These are phyloP conservation scores for Termitomyces sp. DNA, from an alignment of 768 basidiomycete species.

Conservation along the genomic window DNA sequence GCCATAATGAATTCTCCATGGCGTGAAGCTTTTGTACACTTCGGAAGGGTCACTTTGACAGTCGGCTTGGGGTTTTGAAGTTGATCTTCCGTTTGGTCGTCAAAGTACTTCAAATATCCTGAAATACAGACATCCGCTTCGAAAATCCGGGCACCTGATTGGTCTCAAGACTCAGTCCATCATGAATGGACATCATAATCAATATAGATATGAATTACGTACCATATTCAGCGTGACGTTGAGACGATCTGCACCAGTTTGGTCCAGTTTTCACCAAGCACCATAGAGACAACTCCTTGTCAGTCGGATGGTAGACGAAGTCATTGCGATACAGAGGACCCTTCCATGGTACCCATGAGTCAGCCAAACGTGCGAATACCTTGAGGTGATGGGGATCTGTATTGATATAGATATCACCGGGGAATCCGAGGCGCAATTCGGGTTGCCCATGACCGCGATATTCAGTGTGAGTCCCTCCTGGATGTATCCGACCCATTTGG, in stretches of 20 bases:
- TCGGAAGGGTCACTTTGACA: no score
- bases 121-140: neutral
- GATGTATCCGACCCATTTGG: neutral
- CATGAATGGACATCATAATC: neutral
- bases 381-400: neutral
- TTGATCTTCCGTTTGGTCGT: neutral
- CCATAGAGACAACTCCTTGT: neutral
- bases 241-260: neutral
- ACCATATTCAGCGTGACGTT: neutral
- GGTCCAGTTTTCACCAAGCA: neutral
- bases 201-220: neutral
- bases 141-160: neutral
- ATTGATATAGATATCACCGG: constrained; percentile 8
- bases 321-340: neutral
- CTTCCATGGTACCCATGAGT: neutral
- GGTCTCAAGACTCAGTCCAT: neutral
- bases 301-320: neutral
- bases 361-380: neutral
- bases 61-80: no score
- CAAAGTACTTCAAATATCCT: neutral
- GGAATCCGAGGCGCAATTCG: neutral
- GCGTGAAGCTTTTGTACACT: no score
- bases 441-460: constrained; percentile 2
- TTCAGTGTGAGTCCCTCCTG: neutral
- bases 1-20: no score